Evolutionary conservation across 495 filamentous ascomycete genomes (phyloP), one percentile per base, ranked within the genome.

Genomic region (Penicillium antarcticum): DNA sequence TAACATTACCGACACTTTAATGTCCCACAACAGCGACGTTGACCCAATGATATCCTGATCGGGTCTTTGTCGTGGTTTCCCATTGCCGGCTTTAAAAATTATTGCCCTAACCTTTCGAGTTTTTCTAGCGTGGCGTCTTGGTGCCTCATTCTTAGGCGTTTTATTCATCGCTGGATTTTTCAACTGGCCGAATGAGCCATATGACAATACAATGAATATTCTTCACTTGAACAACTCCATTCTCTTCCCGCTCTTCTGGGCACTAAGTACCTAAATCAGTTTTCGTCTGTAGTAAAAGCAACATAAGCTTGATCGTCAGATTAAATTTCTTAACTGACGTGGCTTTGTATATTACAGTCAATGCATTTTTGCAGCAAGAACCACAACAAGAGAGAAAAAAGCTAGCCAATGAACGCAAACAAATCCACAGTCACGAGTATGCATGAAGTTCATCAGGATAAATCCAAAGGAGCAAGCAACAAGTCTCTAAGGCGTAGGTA

Each of bases 1-100:
- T 18, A 51, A 57, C 47, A 38, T 51, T 32, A 61, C 65, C 56
- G 73, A 76, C 57, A 71, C 66, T 36, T 57, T 74, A 55, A 75
- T 76, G 72, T 57, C 63, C 48, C 74, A 72, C 61, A 73, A 69
- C 45, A 67, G 69, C 45, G 78, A 81, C 40, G 65, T 79, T 47
- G 84, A 86, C 51, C 69, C 74, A 12, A 86, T 87, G 82, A 77
- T 87, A 40, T 81, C 77, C 11, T 75, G 60, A 70, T 36, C 17
- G 4, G 16, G 17, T 23, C 37, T 41, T 38, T 40, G 7, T 52
- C 1, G 4, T 2, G 21, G 26, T 29, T 8, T 29, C 26, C 5
- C 5, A 29, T 1, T 29, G 21, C 34, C 38, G 45, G 45, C n/a
- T 21, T 29, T 47, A 34, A 37, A 14, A n/a, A 21, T 14, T 34